These are phyloP conservation scores for Amanita molliuscula DNA, from an alignment of 768 basidiomycete species.

Conservation along the genomic window DNA sequence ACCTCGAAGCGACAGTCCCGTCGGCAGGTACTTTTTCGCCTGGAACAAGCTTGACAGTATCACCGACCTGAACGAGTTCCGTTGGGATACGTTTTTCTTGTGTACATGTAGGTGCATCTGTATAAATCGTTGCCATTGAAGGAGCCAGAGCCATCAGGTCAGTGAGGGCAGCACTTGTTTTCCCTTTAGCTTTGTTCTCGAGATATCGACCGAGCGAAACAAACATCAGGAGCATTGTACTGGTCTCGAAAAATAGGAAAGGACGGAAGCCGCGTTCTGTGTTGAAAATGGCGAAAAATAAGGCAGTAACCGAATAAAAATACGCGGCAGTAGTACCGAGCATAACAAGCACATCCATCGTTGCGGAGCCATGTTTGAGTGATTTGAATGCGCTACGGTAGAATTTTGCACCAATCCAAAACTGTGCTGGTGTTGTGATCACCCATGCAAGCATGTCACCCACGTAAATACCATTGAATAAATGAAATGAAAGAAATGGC, in stretches of 20 bases:
- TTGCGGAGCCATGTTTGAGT: slow-evolving; percentile 79
- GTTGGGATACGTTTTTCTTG: slow-evolving; percentile 88
- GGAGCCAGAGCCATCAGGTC: slow-evolving; percentile 95
- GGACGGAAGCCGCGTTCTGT: slow-evolving; percentile 63
- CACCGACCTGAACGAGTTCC: slow-evolving; percentile 90
- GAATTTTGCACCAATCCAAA: slow-evolving; percentile 83
- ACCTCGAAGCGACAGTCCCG: slow-evolving; percentile 79
- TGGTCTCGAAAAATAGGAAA: slow-evolving; percentile 94
- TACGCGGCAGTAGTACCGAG: slow-evolving; percentile 93
- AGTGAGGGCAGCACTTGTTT: slow-evolving; percentile 92
- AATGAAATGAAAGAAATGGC: slow-evolving; percentile 34
- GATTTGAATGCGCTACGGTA: slow-evolving; percentile 88
- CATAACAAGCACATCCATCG: slow-evolving; percentile 97
- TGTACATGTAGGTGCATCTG: slow-evolving; percentile 69
- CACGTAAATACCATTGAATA: slow-evolving; percentile 65
- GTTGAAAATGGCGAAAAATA: slow-evolving; percentile 59
- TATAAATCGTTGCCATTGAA: slow-evolving; percentile 92
- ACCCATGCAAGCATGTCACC: slow-evolving; percentile 68
- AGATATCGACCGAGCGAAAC: slow-evolving; percentile 92
- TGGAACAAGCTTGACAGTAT: slow-evolving; percentile 87
- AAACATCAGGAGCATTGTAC: slow-evolving; percentile 97
- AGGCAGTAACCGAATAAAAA: slow-evolving; percentile 69
- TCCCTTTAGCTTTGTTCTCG: slow-evolving; percentile 95
- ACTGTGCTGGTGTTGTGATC: slow-evolving; percentile 87
- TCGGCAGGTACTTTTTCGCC: slow-evolving; percentile 97